A percentile compares a stretch with the other conserved stretches of the same genome.
Conservation (phyloP, 108 stramenopile genomes). For the Bacterosira constricta region DNA sequence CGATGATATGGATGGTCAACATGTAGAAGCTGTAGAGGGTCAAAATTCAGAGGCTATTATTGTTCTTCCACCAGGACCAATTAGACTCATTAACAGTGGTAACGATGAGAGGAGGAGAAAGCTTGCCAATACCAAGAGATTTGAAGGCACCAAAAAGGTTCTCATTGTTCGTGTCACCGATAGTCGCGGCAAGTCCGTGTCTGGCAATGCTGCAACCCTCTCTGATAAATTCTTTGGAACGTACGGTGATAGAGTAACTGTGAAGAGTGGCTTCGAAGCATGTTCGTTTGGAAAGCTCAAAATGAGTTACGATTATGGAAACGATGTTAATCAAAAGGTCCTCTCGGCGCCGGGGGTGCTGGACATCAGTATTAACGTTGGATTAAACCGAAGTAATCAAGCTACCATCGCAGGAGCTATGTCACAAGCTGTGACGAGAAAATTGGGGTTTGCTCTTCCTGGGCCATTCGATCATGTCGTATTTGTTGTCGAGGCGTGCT, state of each 20-base stretch:
- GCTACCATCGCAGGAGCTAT: background rate
- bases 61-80: slow-evolving; percentile 12
- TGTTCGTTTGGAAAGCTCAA: slow-evolving; percentile 27
- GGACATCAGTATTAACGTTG: background rate
- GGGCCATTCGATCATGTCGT: slow-evolving; percentile 40
- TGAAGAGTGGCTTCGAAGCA: slow-evolving; percentile 20
- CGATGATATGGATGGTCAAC: background rate
- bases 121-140: background rate
- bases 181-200: slow-evolving; percentile 11
- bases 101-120: background rate
- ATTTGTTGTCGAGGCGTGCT: slow-evolving; percentile 28
- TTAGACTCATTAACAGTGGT: slow-evolving; percentile 1
- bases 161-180: slow-evolving; percentile 42
- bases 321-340: background rate
- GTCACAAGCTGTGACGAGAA: background rate
- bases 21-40: no score
- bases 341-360: background rate
- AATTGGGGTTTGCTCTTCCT: slow-evolving; percentile 17
- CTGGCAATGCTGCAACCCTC: slow-evolving; percentile 9
- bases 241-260: slow-evolving; percentile 21
- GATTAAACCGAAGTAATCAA: background rate
- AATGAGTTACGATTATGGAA: background rate
- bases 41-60: background rate
- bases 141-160: slow-evolving; percentile 26
- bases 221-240: slow-evolving; percentile 53